Percentiles rank a stretch among this genome's conserved stretches.
Conservation (phyloP, 2,329 filamentous ascomycete species). For the Plenodomus tracheiphilus region DNA sequence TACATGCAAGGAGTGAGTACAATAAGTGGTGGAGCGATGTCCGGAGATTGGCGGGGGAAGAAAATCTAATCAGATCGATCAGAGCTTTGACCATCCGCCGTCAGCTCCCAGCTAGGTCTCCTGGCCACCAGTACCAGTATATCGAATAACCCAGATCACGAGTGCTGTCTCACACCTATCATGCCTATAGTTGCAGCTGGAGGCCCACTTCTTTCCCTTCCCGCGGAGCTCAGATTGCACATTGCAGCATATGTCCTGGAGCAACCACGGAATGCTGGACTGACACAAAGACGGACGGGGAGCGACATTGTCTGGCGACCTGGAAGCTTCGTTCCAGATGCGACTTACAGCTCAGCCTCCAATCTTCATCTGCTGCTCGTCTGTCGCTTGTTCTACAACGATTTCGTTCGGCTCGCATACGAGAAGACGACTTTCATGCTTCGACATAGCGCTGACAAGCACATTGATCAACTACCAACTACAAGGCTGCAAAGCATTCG, state of each 20-base stretch:
- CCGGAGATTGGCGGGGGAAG: constrained; percentile 15
- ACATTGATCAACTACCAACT: constrained; percentile 15
- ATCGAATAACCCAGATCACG: too few species aligned
- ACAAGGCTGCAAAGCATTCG: constrained; percentile 30
- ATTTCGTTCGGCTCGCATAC: constrained; percentile 42
- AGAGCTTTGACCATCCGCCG: background rate
- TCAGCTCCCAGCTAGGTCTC: too few species aligned
- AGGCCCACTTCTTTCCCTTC: constrained; percentile 33
- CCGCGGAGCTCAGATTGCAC: constrained; percentile 40
- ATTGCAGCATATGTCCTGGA: constrained; percentile 34
- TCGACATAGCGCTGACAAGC: background rate
- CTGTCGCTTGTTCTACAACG: constrained; percentile 44
- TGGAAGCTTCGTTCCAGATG: background rate
- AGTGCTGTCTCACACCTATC: too few species aligned
- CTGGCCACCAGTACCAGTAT: background rate
- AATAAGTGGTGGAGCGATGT: constrained; percentile 9
- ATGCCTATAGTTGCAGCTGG: constrained; percentile 1
- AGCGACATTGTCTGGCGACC: background rate
- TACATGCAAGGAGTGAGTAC: constrained; percentile 5
- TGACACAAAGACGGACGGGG: constrained; percentile 10
- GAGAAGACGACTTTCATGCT: constrained; percentile 42
- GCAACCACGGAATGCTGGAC: constrained; percentile 29
- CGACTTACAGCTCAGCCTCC: constrained; percentile 14
- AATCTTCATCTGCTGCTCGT: constrained; percentile 41
- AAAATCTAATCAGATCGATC: constrained; percentile 21